A percentile compares a stretch with the other conserved stretches of the same genome.
These are phyloP conservation scores for Hemerocallis citrina DNA, from an alignment of 106 monocot genomes.

Conservation along the genomic window DNA sequence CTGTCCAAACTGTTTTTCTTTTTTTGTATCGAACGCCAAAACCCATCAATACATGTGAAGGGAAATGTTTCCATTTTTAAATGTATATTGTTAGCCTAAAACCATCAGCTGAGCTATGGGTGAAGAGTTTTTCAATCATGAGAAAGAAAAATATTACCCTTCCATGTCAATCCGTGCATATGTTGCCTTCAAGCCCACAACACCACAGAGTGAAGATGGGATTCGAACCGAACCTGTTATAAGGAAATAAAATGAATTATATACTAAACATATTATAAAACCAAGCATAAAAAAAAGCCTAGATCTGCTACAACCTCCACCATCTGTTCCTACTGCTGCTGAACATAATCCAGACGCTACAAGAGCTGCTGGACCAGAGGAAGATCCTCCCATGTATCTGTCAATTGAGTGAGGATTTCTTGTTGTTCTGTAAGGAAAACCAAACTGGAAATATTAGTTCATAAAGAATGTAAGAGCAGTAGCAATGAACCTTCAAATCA, in stretches of 20 bases:
- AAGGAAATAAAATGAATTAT: not conserved
- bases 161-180: slow-evolving; percentile 74
- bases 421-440: slow-evolving; percentile 49
- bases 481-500: too few species aligned
- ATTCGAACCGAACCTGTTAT: slow-evolving; percentile 85
- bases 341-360: slow-evolving; percentile 92
- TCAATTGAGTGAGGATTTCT: slow-evolving; percentile 89
- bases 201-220: slow-evolving; percentile 97
- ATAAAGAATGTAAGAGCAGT: not conserved
- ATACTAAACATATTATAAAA: not conserved
- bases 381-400: slow-evolving; percentile 95
- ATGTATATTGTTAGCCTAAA: too few species aligned
- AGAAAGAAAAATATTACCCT: slow-evolving; percentile 61
- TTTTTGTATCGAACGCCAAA: too few species aligned
- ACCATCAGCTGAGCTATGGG: too few species aligned
- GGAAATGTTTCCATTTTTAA: too few species aligned
- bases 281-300: not conserved
- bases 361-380: slow-evolving; percentile 92
- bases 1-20: too few species aligned
- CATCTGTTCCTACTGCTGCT: slow-evolving; percentile 93
- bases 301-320: slow-evolving; percentile 85
- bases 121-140: too few species aligned
- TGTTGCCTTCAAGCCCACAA: slow-evolving; percentile 89
- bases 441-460: not conserved
- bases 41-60: too few species aligned